Evolutionary conservation across 2,329 filamentous ascomycete genomes (phyloP).

Genomic region (Alternaria postmessia): DNA sequence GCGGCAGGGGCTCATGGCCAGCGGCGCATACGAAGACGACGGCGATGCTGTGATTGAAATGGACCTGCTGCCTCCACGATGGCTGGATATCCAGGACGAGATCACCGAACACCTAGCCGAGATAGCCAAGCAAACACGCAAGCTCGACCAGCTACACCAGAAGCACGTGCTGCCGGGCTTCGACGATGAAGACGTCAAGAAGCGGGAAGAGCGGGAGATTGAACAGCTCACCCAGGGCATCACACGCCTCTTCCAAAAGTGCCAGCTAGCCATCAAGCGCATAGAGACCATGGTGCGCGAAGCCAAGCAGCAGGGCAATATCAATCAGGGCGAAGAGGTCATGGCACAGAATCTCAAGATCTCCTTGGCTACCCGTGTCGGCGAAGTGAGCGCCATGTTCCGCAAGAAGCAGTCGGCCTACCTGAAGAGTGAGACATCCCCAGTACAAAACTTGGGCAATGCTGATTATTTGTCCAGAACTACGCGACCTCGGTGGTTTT

Average conservation of each 20-base stretch:
- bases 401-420: constrained; percentile 98
- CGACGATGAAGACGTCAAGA: constrained; percentile 91
- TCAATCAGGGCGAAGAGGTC: constrained; percentile 84
- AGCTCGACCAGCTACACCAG: constrained; percentile 90
- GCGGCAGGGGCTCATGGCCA: constrained; percentile 83
- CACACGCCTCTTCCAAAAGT: constrained; percentile 86
- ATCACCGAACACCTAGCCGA: constrained; percentile 82
- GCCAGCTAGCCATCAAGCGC: constrained; percentile 85
- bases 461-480: constrained; percentile 44
- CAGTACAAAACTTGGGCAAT: not conserved
- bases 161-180: constrained; percentile 97
- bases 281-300: constrained; percentile 89
- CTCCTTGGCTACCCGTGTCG: constrained; percentile 84
- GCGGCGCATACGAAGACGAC: constrained; percentile 79
- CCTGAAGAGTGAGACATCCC: constrained; percentile 77
- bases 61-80: constrained; percentile 92
- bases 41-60: constrained; percentile 97
- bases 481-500: constrained; percentile 58
- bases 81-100: constrained; percentile 95
- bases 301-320: constrained; percentile 73
- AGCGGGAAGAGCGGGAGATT: constrained; percentile 86
- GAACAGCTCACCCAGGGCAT: constrained; percentile 90
- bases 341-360: constrained; percentile 98
- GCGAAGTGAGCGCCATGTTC: constrained; percentile 90
- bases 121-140: constrained; percentile 82